These are phyloP conservation scores for Penicillium vulpinum DNA, from an alignment of 2,329 filamentous ascomycete species.

Conservation along the genomic window DNA sequence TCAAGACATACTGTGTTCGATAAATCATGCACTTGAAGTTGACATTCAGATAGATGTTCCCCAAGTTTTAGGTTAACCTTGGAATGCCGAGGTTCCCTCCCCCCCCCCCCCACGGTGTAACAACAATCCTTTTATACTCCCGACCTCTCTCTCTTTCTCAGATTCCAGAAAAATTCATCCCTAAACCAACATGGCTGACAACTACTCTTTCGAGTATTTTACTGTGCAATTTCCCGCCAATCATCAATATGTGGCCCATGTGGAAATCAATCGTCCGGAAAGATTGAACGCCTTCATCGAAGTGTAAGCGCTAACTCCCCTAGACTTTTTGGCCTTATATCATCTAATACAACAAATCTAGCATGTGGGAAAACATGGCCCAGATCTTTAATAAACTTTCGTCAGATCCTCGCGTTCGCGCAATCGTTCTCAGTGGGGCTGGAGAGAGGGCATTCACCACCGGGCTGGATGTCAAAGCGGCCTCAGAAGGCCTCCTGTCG, in stretches of 20 bases:
- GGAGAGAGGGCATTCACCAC: conserved; percentile 83
- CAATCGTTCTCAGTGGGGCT: conserved; percentile 75
- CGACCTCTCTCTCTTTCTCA: background rate
- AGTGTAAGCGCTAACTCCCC: conserved; percentile 44
- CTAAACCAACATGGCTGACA: conserved; percentile 23
- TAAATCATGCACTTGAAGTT: no score
- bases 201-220: conserved; percentile 58
- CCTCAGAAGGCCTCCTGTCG: conserved; percentile 55
- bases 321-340: background rate
- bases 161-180: background rate
- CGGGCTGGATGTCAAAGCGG: conserved; percentile 78
- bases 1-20: background rate
- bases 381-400: conserved; percentile 72
- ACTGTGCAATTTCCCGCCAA: conserved; percentile 65
- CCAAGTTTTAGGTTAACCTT: background rate
- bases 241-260: conserved; percentile 73
- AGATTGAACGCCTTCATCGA: conserved; percentile 89
- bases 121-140: conserved; percentile 1
- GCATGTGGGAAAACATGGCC: conserved; percentile 83
- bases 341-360: conserved; percentile 24
- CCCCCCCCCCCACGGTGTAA: no score
- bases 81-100: conserved; percentile 11
- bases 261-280: conserved; percentile 82
- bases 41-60: background rate
- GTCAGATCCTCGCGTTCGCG: conserved; percentile 69